These are phyloP conservation scores for Wickerhamomyces subpelliculosus DNA, from an alignment of 805 yeast genomes.

Conservation along the genomic window DNA sequence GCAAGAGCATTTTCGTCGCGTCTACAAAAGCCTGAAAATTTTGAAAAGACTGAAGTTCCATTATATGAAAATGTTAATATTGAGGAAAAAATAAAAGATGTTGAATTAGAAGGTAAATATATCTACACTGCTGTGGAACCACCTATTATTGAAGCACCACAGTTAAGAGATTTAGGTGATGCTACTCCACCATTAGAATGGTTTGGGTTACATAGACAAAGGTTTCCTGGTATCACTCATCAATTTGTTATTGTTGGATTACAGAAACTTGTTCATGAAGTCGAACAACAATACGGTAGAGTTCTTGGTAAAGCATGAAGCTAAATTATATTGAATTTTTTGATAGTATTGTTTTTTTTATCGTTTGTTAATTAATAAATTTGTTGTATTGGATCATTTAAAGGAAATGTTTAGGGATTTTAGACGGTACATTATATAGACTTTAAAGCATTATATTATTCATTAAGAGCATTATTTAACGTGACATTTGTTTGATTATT, in stretches of 20 bases:
- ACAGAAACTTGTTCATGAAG: conserved; percentile 67
- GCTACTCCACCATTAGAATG: conserved; percentile 98
- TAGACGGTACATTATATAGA: no score
- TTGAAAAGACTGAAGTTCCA: conserved; percentile 9
- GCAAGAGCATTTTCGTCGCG: conserved; percentile 65
- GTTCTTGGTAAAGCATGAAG: conserved; percentile 31
- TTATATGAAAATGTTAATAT: conserved; percentile 25
- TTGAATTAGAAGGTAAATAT: conserved; percentile 41
- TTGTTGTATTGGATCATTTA: no score
- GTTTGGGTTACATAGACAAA: conserved; percentile 89
- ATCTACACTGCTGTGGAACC: conserved; percentile 59
- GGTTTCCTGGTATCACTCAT: conserved; percentile 83
- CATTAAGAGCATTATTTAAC: no score
- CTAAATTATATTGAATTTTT: not conserved
- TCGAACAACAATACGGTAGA: conserved; percentile 39
- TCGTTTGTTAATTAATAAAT: not conserved
- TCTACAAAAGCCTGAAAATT: conserved; percentile 26
- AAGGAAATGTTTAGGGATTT: no score
- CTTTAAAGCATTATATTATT: no score
- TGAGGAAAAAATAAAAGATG: conserved; percentile 40
- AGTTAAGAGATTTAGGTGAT: conserved; percentile 83
- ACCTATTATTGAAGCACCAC: conserved; percentile 85
- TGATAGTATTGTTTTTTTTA: not conserved
- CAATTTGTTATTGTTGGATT: conserved; percentile 67
- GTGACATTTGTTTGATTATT: no score